These are phyloP conservation scores for Pseudocercospora crystallina DNA, from an alignment of 2,329 filamentous ascomycete genomes.

Conservation along the genomic window DNA sequence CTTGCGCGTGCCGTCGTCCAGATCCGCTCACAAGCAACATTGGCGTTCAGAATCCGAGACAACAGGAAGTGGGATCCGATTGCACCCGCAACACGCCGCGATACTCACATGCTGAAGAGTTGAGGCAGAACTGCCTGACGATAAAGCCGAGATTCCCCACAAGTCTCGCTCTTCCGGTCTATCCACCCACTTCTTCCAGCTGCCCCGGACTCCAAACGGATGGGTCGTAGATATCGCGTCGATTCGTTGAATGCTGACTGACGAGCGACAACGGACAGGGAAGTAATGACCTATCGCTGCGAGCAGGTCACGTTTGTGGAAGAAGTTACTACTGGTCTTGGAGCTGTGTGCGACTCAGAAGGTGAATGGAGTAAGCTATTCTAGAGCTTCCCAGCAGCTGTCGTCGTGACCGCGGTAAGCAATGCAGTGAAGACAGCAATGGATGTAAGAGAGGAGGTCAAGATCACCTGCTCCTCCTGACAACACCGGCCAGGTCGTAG, in stretches of 20 bases:
- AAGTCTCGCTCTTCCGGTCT: background rate
- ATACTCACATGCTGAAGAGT: conserved; percentile 14
- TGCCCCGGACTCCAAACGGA: too few relatives aligned
- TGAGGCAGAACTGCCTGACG: conserved; percentile 11
- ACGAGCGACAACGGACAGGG: background rate
- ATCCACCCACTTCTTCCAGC: too few relatives aligned
- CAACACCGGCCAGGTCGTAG: too few relatives aligned
- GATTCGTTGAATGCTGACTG: background rate
- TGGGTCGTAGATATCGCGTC: too few relatives aligned
- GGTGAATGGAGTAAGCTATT: conserved; percentile 7
- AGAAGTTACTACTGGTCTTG: background rate
- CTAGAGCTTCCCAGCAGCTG: conserved; percentile 1
- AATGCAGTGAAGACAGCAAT: background rate
- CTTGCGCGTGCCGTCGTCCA: background rate
- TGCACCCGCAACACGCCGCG: conserved; percentile 5
- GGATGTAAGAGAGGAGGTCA: background rate
- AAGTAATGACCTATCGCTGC: background rate
- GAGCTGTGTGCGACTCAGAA: too few relatives aligned
- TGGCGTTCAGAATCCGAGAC: background rate
- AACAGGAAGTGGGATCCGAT: conserved; percentile 10
- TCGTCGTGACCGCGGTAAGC: conserved; percentile 3
- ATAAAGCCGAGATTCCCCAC: conserved; percentile 12
- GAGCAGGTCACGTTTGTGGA: conserved; percentile 12
- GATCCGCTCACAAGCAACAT: background rate
- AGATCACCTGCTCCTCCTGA: background rate